Evolutionary conservation across 2,329 filamentous ascomycete genomes (phyloP), one percentile per base, ranked within the genome.

Genomic region (Diaporthe velutina): DNA sequence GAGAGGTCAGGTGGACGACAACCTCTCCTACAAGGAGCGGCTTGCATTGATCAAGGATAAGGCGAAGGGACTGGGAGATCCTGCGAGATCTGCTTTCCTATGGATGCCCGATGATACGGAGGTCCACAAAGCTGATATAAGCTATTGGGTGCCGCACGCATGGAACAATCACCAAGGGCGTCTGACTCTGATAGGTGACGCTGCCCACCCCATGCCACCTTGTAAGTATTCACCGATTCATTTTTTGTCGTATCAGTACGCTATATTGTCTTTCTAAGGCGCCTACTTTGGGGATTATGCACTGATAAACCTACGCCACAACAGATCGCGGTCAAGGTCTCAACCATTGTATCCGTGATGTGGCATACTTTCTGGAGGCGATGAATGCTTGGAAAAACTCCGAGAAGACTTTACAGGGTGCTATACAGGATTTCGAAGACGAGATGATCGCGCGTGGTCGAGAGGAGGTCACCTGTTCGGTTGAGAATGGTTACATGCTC

Each of bases 161-260:
- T 66, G 60, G 60, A 25, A 66, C 12, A 66, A 50, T 33, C 60
- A 48, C 42, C 40, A 33, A 66, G 60, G 60, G n/a, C 60, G 60
- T 40, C 40, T 66, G 3, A 66, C 60, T 17, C 28, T 66, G 19
- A 66, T 66, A 33, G 60, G 60, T 9, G 60, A 66, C 15, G 60
- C 60, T 42, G 60, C 60, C 12, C 60, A 66, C n/a, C 60, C 60
- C 42, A 66, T 66, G 60, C 60, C 60, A n/a, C 60, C 60, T n/a
- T 66, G 60, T 48, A 66, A n/a, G 60, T 33, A 9, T 22, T 10
- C 8, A 5, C 30, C 28, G 7, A 57, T 25, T 50, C 7, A 13
- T 19, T 22, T 22, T 17, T 0, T 15, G 42, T 3, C 5, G 42
- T 30, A 55, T 22, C 15, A 7, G 8, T 33, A 0, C 15, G 5